Evolutionary conservation across 2,329 filamentous ascomycete genomes (phyloP), one percentile per base, ranked within the genome.

Genomic region (Sporothrix sp.): DNA sequence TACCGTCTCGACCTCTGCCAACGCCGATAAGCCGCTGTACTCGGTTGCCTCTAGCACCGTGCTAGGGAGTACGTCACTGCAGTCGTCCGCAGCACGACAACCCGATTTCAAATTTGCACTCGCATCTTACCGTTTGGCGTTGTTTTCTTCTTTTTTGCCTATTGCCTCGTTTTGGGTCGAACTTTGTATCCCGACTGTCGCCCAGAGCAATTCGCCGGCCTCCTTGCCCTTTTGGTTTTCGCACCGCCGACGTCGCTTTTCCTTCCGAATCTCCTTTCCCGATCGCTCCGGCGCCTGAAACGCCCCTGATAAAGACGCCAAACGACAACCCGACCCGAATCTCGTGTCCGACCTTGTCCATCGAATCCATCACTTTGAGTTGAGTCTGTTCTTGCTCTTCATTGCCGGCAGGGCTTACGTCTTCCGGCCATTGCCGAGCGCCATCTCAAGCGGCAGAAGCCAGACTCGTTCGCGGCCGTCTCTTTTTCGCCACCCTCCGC

Each of bases 51-150:
- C 45, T 48, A 38, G 33, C 30, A n/a, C 35, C 45, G 25, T 48
- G 9, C 35, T 48, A 38, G 35, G 38, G 43, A 45, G 30, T 38
- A 38, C 45, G 45, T 48, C 45, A 48, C 45, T 38, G 4, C n/a
- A 27, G 33, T 48, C 45, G 23, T 48, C 45, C 35, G 45, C 23
- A 47, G 33, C 33, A 39, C 46, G 27, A 40, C 36, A 40, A 33
- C 23, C 45, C 25, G 45, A 36, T 45, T 48, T 23, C 33, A 47
- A 47, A 28, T 47, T 37, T 32, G 25, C 14, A n/a, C 3, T 43
- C 14, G 14, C 39, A 30, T 18, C 16, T 35, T 50, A 16, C 30
- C 32, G 16, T 32, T n/a, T 20, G 13, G 40, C 16, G 13, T 50
- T 7, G 18, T 37, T 14, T 21, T 28, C 35, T 21, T 33, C 20